A percentile compares a stretch with the other conserved stretches of the same genome.
Evolutionary conservation across 176 grass and related monocot genomes (phyloP).

Genomic region (Carex littledalei): DNA sequence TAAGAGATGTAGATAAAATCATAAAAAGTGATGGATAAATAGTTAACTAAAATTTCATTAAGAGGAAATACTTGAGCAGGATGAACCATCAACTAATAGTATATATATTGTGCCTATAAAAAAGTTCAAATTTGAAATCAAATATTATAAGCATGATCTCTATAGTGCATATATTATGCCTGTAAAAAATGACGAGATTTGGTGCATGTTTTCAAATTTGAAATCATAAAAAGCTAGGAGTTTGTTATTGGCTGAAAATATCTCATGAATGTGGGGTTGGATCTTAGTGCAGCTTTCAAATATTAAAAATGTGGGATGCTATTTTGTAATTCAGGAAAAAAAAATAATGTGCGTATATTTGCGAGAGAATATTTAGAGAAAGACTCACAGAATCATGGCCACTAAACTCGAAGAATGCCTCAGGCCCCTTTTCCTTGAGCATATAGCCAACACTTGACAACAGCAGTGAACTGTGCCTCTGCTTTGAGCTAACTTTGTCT

Average conservation of each 20-base stretch:
- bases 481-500: constrained; percentile 56
- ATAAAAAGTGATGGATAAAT: constrained; percentile 21
- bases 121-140: too few relatives aligned
- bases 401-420: constrained; percentile 93
- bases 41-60: not conserved
- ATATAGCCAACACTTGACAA: constrained; percentile 81
- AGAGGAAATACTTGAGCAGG: not conserved
- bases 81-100: not conserved
- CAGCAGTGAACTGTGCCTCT: constrained; percentile 70
- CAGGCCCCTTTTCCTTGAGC: constrained; percentile 97
- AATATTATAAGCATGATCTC: too few relatives aligned
- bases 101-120: too few relatives aligned
- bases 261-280: not conserved
- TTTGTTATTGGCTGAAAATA: not conserved
- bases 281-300: not conserved
- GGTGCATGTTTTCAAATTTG: too few relatives aligned
- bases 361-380: not conserved
- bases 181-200: too few relatives aligned
- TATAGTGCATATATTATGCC: too few relatives aligned
- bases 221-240: not conserved
- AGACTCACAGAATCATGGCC: constrained; percentile 78
- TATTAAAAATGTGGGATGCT: not conserved
- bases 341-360: not conserved
- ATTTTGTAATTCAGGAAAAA: not conserved
- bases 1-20: constrained; percentile 17